Conservation (phyloP, 352 stramenopile species). For the Phytopythium sindhum region DNA sequence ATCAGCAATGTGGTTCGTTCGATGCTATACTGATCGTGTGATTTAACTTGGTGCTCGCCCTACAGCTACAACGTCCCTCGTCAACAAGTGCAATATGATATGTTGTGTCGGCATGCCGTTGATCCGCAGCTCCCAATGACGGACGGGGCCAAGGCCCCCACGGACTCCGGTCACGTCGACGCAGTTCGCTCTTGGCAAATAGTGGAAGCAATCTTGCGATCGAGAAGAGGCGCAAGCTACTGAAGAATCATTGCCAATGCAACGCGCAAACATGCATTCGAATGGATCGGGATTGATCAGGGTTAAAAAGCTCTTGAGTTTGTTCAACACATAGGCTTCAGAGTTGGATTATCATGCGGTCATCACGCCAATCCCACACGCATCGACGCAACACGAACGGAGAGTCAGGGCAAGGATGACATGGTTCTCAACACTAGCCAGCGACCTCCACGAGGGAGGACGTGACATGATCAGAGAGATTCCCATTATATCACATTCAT, state of each 20-base stretch:
- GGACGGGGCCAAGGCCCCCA: conserved; percentile 3
- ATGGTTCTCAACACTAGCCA: conserved; percentile 48
- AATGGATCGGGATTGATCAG: conserved; percentile 50
- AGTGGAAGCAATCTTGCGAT: conserved; percentile 32
- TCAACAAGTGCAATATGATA: background rate
- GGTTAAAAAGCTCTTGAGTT: conserved; percentile 83
- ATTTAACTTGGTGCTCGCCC: background rate
- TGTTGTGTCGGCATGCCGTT: conserved; percentile 21
- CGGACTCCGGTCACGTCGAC: conserved; percentile 8
- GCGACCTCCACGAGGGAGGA: conserved; percentile 14
- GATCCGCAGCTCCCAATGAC: conserved; percentile 17
- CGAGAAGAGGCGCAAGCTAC: conserved; percentile 19
- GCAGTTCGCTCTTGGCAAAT: conserved; percentile 22
- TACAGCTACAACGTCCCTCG: background rate
- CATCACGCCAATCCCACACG: conserved; percentile 56
- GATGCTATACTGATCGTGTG: background rate
- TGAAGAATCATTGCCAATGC: conserved; percentile 35
- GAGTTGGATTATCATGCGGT: conserved; percentile 81
- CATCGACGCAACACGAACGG: background rate
- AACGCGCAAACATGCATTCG: conserved; percentile 14
- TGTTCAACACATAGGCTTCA: conserved; percentile 75
- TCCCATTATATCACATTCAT: conserved; percentile 82
- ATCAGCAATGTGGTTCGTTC: background rate
- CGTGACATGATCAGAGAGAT: conserved; percentile 57
- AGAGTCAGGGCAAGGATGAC: conserved; percentile 84